Base-by-base conservation (phyloP, 768 basidiomycete species). In the Trametes meyenii region DNA sequence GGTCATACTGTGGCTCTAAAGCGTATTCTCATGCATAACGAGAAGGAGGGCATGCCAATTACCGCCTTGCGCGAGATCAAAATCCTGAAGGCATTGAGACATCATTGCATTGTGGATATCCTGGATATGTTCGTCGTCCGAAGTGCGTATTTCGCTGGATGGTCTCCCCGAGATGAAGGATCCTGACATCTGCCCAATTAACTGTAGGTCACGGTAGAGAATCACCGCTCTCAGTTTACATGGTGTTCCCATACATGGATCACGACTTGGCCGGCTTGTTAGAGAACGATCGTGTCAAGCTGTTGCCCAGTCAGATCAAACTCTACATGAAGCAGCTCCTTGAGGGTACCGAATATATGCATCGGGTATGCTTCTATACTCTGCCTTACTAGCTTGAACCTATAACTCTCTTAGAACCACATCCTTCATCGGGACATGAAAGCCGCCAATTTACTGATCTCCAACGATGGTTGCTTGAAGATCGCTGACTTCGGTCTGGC, bases 231-330 rank as follows among this genome's bases (percentile, higher is more conserved):
- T 92, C 92, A 4, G 92, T 98, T 14, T 97, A 92, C 76, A 97
- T 98, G 94, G 96, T 98, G 43, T 99, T 98, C 70, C 97, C 97
- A 0, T 99, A 98, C 76, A 98, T 98, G 97, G 97, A 98, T 69
- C 96, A 99, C 69, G 97, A 99, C 75, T 85, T 99, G 12, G 94
- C 96, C 2, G 97, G 97, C 2, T 74, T 98, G 40, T 77, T 99
- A 61, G 93, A 96, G 74, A 98, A 98, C 70, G 89, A 92, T 61
- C 84, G 90, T 26, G 95, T 95, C 60, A 88, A 89, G 67, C 78
- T 96, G 3, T 83, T 84, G 51, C 86, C 88, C 8, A 89, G 89
- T 67, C 87, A 94, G 63, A 95, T 98, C 76, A 99, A 98, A 77
- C 78, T 96, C 29, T 96, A 98, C 74, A 92, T 96, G 87, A 89